Base-by-base conservation (phyloP, 768 basidiomycete genomes). In the Fomitopsis serialis region DNA sequence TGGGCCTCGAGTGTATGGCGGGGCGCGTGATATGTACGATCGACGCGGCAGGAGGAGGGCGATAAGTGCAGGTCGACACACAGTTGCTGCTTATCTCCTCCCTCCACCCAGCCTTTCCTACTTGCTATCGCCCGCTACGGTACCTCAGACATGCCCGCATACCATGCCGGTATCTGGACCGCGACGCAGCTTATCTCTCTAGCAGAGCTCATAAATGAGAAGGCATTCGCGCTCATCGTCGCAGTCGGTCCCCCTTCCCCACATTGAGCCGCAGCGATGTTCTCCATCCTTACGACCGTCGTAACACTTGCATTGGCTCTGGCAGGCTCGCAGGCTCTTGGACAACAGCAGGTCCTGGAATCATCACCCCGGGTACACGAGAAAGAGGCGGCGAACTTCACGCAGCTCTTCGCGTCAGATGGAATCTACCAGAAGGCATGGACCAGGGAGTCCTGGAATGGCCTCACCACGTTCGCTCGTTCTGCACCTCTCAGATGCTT, bases 401-500 rank as follows among this genome's bases (percentile, higher is more conserved):
- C 51, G 4, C 15, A 52, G 29, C n/a, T 52, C 22, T 52, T 52
- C 29, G 9, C 51, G 15, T 19, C 42, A 13, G 51, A 52, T n/a
- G 21, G 29, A 15, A n/a, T 45, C 35, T 24, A 34, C 34, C 34
- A 40, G 35, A 35, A 44, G 25, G 34, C 52, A n/a, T 61, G 60
- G 60, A 40, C 53, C 29, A 47, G 59, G 21, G 47, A 54, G 21
- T 36, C 61, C 6, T 66, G 62, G 63, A 60, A 68, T 54, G 67
- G 67, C 2, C 47, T 69, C 37, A 65, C 64, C 12, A 67, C 59
- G 6, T 69, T 62, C 47, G 66, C 65, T 12, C 55, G 49, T 25
- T 48, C 68, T 13, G 23, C 45, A 1, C 68, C 68, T 1, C 53
- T 66, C 24, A 29, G 66, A n/a, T 69, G 68, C 53, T 67, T 67